Base-by-base conservation (phyloP, 2,329 filamentous ascomycete genomes). In the Calonectria naviculata region DNA sequence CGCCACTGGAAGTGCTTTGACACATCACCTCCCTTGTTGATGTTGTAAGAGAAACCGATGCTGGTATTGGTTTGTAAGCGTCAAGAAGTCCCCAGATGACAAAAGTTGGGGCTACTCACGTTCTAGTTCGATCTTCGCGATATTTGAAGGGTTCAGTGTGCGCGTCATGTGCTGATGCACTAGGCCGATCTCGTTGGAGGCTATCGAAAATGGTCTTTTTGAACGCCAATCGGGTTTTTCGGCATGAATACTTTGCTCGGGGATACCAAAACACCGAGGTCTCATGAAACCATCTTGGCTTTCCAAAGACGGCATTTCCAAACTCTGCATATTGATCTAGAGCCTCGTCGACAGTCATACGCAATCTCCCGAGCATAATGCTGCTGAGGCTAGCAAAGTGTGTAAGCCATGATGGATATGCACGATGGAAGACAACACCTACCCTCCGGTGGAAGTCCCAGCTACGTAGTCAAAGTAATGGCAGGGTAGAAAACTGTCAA, bases 261-360 rank as follows among this genome's bases (percentile, higher is more conserved):
- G 71, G 68, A 10, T 38, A 68, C 13, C 8, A 68, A 1, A 21
- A 3, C 0, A 19, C n/a, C 4, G 41, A 54, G 0, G 41, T 65
- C 13, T 68, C 65, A 28, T 73, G 68, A 24, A 65, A 73, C 47
- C 13, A 10, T 12, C 68, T 26, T 2, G 71, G 65, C 2, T 73
- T 73, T 0, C 71, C 69, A 0, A 71, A 73, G 0, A 73, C 54
- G 0, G 19, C 61, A 5, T 63, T 65, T n/a, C 68, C 70, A 4
- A 1, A 54, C 15, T 42, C 46, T 12, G 19, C 9, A 12, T 65
- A 65, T 31, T 54, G 24, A 5, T 65, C 62, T 5, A 65, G 12
- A 12, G 62, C 62, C 10, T 65, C 31, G 13, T 65, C 62, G 21
- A 65, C 62, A 1, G 62, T 54, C 62, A 65, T 65, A 10, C 62